Conservation (phyloP, 192 early-diverging fungal species). For the Umbelopsis sp. region DNA sequence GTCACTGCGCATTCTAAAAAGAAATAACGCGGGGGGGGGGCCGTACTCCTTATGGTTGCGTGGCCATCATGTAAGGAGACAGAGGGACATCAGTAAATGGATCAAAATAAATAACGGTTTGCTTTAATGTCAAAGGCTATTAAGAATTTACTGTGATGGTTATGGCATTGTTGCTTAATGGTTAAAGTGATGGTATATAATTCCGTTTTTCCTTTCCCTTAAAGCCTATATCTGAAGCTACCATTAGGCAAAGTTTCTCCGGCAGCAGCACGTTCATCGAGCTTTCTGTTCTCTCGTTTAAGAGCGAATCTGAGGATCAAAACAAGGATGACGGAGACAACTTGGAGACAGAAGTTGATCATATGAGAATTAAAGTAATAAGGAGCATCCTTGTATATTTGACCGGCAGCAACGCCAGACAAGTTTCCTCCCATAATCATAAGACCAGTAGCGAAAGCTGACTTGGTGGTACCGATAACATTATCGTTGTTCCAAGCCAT, state of each 20-base stretch:
- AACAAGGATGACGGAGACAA: constrained; percentile 16
- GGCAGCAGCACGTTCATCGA: not conserved
- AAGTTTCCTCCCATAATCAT: constrained; percentile 17
- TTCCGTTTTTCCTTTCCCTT: not conserved
- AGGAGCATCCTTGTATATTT: constrained; percentile 24
- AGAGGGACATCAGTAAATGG: too few species aligned
- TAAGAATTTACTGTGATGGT: too few species aligned
- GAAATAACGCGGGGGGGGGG: too few species aligned
- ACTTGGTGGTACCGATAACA: not conserved
- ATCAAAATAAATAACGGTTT: too few species aligned
- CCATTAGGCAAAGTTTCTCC: not conserved
- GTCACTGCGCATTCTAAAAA: too few species aligned
- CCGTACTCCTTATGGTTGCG: too few species aligned
- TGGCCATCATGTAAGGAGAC: too few species aligned
- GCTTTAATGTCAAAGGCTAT: too few species aligned
- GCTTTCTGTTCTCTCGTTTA: constrained; percentile 16
- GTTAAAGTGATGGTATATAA: not conserved
- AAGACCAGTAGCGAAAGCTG: constrained; percentile 14
- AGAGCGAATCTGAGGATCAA: not conserved
- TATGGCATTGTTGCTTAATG: too few species aligned
- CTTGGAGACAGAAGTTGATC: constrained; percentile 20
- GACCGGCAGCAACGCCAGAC: constrained; percentile 1
- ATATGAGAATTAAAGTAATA: constrained; percentile 12
- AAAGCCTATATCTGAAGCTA: constrained; percentile 20
- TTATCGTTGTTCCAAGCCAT: constrained; percentile 23